phyloP scores from a whole-genome alignment of 1,139 yeast genomes.

The Tardiomyces digboiensis region DNA sequence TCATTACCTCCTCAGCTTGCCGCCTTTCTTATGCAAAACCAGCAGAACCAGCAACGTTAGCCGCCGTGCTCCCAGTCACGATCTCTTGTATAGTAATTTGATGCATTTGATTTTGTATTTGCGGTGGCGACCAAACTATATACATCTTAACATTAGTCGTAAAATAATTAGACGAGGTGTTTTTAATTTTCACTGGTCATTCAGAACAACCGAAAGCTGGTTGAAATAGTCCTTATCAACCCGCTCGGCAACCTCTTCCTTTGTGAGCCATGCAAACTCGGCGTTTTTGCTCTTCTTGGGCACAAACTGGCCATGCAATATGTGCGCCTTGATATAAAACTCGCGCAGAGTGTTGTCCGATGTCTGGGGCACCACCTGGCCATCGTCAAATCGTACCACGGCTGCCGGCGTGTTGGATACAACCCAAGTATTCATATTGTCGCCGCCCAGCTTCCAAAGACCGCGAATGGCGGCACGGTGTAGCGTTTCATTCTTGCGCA shows the following conservation, averaged over 20 bases:
- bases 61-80: too few relatives aligned
- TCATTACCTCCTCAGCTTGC: not conserved
- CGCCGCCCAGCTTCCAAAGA: constrained; percentile 63
- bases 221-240: constrained; percentile 45
- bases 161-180: too few relatives aligned
- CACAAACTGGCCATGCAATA: constrained; percentile 74
- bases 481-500: constrained; percentile 38
- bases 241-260: constrained; percentile 57
- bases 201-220: constrained; percentile 10
- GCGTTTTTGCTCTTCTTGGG: constrained; percentile 34
- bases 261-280: constrained; percentile 75
- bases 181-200: not conserved
- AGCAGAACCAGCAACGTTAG: not conserved
- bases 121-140: too few relatives aligned
- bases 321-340: constrained; percentile 79
- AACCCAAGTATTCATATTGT: constrained; percentile 71
- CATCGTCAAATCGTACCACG: constrained; percentile 33
- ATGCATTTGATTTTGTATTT: not conserved
- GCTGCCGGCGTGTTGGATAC: constrained; percentile 88
- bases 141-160: too few relatives aligned
- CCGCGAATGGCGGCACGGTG: constrained; percentile 74
- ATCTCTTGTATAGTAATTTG: not conserved
- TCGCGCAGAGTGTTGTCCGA: constrained; percentile 26
- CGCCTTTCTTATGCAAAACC: not conserved
- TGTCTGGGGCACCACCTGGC: constrained; percentile 7